Percentiles rank a stretch among this genome's conserved stretches.
Evolutionary conservation across 305 asterid species (phyloP).

Genomic region (Fraxinus paxiana): DNA sequence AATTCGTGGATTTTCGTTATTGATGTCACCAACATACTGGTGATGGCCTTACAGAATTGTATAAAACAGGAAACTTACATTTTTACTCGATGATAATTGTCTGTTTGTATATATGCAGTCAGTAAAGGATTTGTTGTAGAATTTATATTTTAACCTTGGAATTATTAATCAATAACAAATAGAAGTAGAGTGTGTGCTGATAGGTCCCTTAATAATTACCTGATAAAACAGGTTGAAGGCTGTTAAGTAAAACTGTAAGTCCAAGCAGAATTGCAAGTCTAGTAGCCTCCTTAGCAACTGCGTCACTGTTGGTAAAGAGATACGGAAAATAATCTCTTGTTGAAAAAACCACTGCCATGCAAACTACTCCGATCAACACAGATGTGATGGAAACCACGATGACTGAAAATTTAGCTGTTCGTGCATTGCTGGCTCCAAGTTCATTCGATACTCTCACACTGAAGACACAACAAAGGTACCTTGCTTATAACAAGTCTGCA

Average conservation of each 20-base stretch:
- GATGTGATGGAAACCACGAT: slow-evolving; percentile 63
- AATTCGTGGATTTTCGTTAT: not conserved
- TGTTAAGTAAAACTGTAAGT: slow-evolving; percentile 51
- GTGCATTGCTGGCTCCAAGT: slow-evolving; percentile 72
- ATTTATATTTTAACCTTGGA: not conserved
- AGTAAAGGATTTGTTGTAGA: not conserved
- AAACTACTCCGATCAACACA: slow-evolving; percentile 38
- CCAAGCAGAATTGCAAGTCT: slow-evolving; percentile 53
- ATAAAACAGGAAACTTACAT: not conserved
- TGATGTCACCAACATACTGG: not conserved
- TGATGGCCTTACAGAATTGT: not conserved
- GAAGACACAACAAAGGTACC: not conserved
- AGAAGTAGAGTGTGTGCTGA: not conserved
- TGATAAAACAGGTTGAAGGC: slow-evolving; percentile 77
- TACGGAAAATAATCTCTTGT: slow-evolving; percentile 51
- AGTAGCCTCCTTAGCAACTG: slow-evolving; percentile 65
- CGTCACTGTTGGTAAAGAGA: slow-evolving; percentile 63
- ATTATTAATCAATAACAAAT: not conserved
- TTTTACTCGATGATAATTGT: not conserved
- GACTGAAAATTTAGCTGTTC: slow-evolving; percentile 63
- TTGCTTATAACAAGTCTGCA: not conserved
- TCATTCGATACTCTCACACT: slow-evolving; percentile 80
- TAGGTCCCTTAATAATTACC: slow-evolving; percentile 32
- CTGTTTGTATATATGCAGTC: not conserved
- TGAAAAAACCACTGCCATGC: slow-evolving; percentile 40